Evolutionary conservation across 768 basidiomycete species (phyloP), one percentile per base, ranked within the genome.

Genomic region (Dioszegia crocea): DNA sequence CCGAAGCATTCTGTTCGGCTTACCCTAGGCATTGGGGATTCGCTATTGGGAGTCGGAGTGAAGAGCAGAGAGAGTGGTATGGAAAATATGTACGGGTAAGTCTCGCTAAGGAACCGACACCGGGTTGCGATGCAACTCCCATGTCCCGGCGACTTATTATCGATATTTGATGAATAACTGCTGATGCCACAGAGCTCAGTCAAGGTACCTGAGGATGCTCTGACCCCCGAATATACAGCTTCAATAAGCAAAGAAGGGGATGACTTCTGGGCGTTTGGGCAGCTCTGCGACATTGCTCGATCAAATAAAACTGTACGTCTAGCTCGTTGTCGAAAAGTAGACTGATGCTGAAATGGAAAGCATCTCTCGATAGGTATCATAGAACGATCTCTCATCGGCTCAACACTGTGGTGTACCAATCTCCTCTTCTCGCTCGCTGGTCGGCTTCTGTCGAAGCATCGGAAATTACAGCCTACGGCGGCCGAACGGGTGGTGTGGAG

Each of bases 391-490:
- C 33, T 56, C 9, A 44, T 61, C 5, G 63, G 63, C 14, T 47
- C 60, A 16, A 68, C 67, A 30, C 39, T 68, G 29, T 68, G 58
- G 52, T 68, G 67, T 36, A 63, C 61, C 39, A 63, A 60, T 38
- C 24, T 68, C 26, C 48, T 68, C 4, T 59, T 68, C 49, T 45
- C 48, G 5, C 64, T 61, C 2, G 29, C 14, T 14, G 67, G 67
- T 8, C 31, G 26, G 30, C 62, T 68, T 11, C 50, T 68, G 6
- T 62, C 63, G 1, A 61, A 56, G 36, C 67, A 68, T 50, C 55
- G 67, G 17, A 68, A 68, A 38, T 21, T 68, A 3, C 66, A 65
- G 44, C 63, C 66, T 26, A 64, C 63, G 1, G 66, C 66, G 6
- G 63, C 66, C 3, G 63, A 64, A 41, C 40, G 63, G 6, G 61